A percentile compares a stretch with the other conserved stretches of the same genome.
These are phyloP conservation scores for Leishmania guyanensis DNA, from an alignment of 208 protist species.

Conservation along the genomic window DNA sequence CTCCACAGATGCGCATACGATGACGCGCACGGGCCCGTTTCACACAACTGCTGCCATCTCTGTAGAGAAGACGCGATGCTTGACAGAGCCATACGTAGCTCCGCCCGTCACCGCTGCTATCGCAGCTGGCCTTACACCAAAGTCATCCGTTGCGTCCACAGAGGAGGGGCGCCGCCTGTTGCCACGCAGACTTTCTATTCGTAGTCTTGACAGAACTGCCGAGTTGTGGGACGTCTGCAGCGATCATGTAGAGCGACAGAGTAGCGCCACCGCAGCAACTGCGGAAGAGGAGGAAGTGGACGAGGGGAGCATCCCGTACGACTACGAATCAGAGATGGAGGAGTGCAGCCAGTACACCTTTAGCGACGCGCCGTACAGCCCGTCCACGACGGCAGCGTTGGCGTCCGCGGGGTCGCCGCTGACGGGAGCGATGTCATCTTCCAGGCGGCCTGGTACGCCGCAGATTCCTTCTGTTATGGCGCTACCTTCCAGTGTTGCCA, in stretches of 20 bases:
- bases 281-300: background rate
- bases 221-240: background rate
- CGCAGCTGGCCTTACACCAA: background rate
- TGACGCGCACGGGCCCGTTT: background rate
- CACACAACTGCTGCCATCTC: background rate
- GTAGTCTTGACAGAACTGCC: background rate
- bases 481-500: slow-evolving; percentile 1
- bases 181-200: slow-evolving; percentile 5
- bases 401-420: slow-evolving; percentile 8
- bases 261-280: background rate
- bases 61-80: background rate
- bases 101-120: background rate
- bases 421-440: slow-evolving; percentile 4
- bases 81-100: background rate
- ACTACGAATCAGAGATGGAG: slow-evolving; percentile 71
- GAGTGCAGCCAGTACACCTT: slow-evolving; percentile 62
- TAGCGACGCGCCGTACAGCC: slow-evolving; percentile 46
- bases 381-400: slow-evolving; percentile 19
- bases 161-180: slow-evolving; percentile 3
- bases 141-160: background rate
- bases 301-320: slow-evolving; percentile 34
- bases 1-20: background rate
- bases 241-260: background rate
- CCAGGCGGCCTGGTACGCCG: slow-evolving; percentile 15
- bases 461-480: slow-evolving; percentile 1